Conservation (phyloP, 2,329 filamentous ascomycete species). For the Chaetomiaceae sp. region DNA sequence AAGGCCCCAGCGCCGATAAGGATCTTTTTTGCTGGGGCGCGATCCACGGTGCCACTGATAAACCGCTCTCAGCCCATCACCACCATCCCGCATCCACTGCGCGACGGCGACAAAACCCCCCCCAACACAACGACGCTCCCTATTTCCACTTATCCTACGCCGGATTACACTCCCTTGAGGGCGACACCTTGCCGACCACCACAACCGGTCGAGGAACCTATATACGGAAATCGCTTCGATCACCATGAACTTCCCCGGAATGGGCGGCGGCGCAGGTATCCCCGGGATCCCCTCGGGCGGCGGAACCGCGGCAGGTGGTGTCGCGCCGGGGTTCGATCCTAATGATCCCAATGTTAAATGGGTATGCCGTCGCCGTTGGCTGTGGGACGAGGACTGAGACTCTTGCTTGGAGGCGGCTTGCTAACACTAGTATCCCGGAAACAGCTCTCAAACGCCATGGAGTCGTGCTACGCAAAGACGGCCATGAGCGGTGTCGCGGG, state of each 20-base stretch:
- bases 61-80: neutral
- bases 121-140: neutral
- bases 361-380: no score
- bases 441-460: slow-evolving; percentile 70
- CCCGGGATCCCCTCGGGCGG: slow-evolving; percentile 23
- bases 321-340: slow-evolving; percentile 31
- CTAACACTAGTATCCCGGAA: no score
- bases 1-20: slow-evolving; percentile 5
- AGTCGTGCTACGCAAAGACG: slow-evolving; percentile 86
- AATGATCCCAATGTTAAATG: slow-evolving; percentile 51
- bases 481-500: slow-evolving; percentile 89
- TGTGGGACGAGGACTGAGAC: no score
- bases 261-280: slow-evolving; percentile 9
- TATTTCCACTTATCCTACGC: no score
- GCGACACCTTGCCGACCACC: no score
- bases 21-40: slow-evolving; percentile 13
- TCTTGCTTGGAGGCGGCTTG: no score
- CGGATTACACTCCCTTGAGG: no score
- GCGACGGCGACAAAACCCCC: neutral
- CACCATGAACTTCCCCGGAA: slow-evolving; percentile 27
- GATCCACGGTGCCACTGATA: slow-evolving; percentile 9
- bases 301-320: slow-evolving; percentile 26
- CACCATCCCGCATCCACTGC: neutral
- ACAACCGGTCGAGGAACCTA: no score
- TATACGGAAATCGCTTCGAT: neutral